phyloP scores from a whole-genome alignment of 306 rosid species.

The Trifolium fragiferum region DNA sequence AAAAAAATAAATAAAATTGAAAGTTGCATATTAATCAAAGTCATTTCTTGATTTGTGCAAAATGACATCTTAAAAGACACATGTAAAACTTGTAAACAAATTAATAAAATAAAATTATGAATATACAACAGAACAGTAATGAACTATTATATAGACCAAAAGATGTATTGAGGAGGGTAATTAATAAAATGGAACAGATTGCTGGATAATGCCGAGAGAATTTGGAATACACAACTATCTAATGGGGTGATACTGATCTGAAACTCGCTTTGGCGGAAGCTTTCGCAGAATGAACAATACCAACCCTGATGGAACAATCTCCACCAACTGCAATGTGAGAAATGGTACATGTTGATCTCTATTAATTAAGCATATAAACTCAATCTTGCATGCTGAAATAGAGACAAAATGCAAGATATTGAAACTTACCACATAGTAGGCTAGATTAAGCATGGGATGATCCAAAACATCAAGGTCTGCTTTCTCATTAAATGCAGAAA shows the following conservation, averaged over 20 bases:
- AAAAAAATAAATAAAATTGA: no score
- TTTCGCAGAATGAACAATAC: slow-evolving; percentile 76
- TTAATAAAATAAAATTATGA: slow-evolving; percentile 37
- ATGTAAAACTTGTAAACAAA: background rate
- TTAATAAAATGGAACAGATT: background rate
- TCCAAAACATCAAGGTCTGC: slow-evolving; percentile 61
- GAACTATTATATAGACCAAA: slow-evolving; percentile 28
- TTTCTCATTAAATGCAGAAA: slow-evolving; percentile 58
- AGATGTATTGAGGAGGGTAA: slow-evolving; percentile 9
- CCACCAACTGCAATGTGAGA: slow-evolving; percentile 60
- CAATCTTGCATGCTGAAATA: no score
- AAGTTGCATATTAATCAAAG: no score
- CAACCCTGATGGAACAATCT: slow-evolving; percentile 74
- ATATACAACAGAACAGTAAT: slow-evolving; percentile 47
- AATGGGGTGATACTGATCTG: slow-evolving; percentile 81
- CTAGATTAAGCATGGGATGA: slow-evolving; percentile 70
- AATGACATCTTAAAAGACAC: background rate
- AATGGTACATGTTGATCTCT: background rate
- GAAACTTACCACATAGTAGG: slow-evolving; percentile 69
- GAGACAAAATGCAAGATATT: background rate
- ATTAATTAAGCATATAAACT: no score
- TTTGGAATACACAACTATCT: slow-evolving; percentile 46
- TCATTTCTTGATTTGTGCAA: background rate
- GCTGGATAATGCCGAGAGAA: slow-evolving; percentile 19
- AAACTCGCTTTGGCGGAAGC: slow-evolving; percentile 69